Base-by-base conservation (phyloP, 2,329 filamentous ascomycete species). In the Pseudonectria buxi region DNA sequence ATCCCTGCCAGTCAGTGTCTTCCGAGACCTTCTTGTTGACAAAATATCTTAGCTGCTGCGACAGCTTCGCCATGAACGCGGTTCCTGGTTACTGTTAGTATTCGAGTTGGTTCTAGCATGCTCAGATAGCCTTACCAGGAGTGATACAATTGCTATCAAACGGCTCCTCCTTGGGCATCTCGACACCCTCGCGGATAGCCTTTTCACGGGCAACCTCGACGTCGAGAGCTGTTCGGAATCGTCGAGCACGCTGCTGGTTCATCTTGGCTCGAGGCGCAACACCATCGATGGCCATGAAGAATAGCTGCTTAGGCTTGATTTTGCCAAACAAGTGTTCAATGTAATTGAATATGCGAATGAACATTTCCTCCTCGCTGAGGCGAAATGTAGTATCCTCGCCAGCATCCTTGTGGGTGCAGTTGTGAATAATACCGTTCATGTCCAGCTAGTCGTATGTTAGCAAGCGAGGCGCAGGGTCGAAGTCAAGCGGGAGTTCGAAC, bases 141-240 rank as follows among this genome's bases (percentile, higher is more conserved):
- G 92, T 98, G 54, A 98, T 98, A 61, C 92, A 95, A 63, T 98
- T 98, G 71, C 90, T 96, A 70, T 98, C 92, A 57, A 98, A 98
- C 2, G 92, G 78, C 42, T 89, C 87, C 57, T 96, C 90, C 56
- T 92, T 92, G 22, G 92, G 92, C 72, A 98, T 81, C 64, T 95
- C 86, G 43, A 89, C 71, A 32, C 94, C 94, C 55, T 95, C 86
- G 32, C 69, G 72, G 42, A 96, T 80, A 30, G 92, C 94, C 74
- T 94, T 95, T 40, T 96, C 87, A 61, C 86, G 83, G 40, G 89
- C 88, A 49, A 78, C 76, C 61, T 98, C 92, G 37, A 78, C 85
- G 56, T 98, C 94, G 33, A 95, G 70, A 27, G 92, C 92, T 15
- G 92, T 96, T 55, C 92, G 79, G 63, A 98, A 98, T 58, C 92